Percentiles rank a stretch among this genome's conserved stretches.
Conservation (phyloP, 345 rosid genomes). For the Pugionium cornutum region DNA sequence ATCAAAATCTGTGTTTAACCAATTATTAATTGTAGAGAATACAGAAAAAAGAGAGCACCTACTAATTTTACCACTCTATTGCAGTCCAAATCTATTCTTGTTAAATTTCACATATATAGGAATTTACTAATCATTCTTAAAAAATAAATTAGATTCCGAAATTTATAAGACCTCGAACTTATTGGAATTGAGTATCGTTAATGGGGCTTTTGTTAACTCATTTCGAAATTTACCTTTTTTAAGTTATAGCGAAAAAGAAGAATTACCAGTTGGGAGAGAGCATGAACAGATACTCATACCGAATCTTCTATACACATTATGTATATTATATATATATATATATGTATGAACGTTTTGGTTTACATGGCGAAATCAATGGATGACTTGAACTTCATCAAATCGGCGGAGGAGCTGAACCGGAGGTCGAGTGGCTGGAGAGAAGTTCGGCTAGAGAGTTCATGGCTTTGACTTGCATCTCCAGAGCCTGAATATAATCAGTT, state of each 20-base stretch:
- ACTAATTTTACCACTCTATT: too few relatives aligned
- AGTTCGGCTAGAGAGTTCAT: slow-evolving; percentile 67
- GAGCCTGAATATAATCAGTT: slow-evolving; percentile 87
- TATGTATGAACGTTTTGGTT: slow-evolving; percentile 15
- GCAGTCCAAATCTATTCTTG: too few relatives aligned
- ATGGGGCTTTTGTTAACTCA: neutral
- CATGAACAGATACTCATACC: slow-evolving; percentile 23
- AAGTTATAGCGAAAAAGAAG: neutral
- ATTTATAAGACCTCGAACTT: neutral
- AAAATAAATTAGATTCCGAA: too few relatives aligned
- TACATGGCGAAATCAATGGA: slow-evolving; percentile 16
- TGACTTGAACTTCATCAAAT: slow-evolving; percentile 32
- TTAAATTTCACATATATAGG: too few relatives aligned
- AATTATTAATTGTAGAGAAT: too few relatives aligned
- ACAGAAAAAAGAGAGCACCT: too few relatives aligned
- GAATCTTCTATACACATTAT: slow-evolving; percentile 19
- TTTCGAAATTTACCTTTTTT: slow-evolving; percentile 1
- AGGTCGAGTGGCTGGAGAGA: slow-evolving; percentile 33
- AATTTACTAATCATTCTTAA: too few relatives aligned
- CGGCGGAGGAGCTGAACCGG: slow-evolving; percentile 33
- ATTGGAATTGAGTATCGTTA: neutral
- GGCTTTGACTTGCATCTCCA: slow-evolving; percentile 95
- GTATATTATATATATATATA: neutral
- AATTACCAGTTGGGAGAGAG: slow-evolving; percentile 1
- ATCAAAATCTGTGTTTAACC: too few relatives aligned